Base-by-base conservation (phyloP, 2,329 filamentous ascomycete genomes). In the Cercospora beticola region DNA sequence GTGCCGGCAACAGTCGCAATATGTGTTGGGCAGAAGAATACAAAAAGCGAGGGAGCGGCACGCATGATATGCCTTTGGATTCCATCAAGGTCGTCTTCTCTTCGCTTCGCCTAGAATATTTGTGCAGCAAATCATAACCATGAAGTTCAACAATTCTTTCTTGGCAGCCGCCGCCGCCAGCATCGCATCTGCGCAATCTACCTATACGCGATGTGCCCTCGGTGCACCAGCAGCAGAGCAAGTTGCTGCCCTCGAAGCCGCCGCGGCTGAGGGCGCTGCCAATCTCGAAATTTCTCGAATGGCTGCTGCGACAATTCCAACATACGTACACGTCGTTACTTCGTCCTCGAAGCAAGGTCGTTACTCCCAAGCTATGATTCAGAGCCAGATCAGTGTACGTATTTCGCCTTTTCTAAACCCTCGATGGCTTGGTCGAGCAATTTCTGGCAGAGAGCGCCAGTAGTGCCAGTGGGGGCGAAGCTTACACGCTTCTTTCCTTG, bases 241-340 rank as follows among this genome's bases (percentile, higher is more conserved):
- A 16, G 43, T 62, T 5, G 40, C 60, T 49, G 60, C 33, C 36
- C 60, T 62, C 23, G 26, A 62, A n/a, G 60, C 36, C 16, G 60
- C 60, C 14, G 64, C 65, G 18, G 56, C 28, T 21, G 56, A 59
- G 30, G 56, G 61, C 6, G 46, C 62, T 9, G 62, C 62, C 9
- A 64, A 64, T 2, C 49, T 52, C 9, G 62, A 64, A 0, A 56
- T 64, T 4, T 52, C 28, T 21, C 43, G 62, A 10, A 33, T 56
- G 43, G 46, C 46, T 33, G 60, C 64, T 28, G 57, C 52, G 6
- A 69, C 26, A 0, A 58, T 69, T 9, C 58, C 54, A 14, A 62
- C 60, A 4, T 78, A 81, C 68, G 81, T 82, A 73, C 81, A 82
- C 72, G 78, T 82, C 54, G 77, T 82, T 21, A 75, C 77, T 49